Evolutionary conservation across 352 stramenopile species (phyloP).

Genomic region (Pythium guiyangense): DNA sequence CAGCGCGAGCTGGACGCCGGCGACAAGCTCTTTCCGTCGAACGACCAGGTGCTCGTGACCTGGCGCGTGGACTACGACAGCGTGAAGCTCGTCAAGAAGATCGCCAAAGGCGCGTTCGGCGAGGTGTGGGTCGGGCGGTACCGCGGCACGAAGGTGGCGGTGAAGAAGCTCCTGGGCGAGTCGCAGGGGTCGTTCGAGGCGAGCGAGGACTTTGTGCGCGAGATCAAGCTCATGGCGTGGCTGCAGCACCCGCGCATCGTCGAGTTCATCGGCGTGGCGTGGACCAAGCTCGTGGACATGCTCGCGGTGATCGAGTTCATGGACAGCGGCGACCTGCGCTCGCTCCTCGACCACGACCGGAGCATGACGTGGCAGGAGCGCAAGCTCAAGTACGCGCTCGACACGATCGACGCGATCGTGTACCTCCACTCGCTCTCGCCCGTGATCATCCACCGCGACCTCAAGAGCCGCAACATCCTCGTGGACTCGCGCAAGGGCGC

Average conservation of each 20-base stretch:
- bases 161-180: slow-evolving; percentile 50
- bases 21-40: slow-evolving; percentile 63
- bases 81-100: slow-evolving; percentile 53
- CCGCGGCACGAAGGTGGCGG: slow-evolving; percentile 44
- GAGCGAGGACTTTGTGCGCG: slow-evolving; percentile 59
- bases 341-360: slow-evolving; percentile 34
- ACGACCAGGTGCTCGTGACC: slow-evolving; percentile 65
- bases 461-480: slow-evolving; percentile 75
- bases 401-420: slow-evolving; percentile 59
- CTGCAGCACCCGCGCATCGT: slow-evolving; percentile 65
- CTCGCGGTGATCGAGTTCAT: slow-evolving; percentile 67
- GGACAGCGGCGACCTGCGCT: slow-evolving; percentile 57
- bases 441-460: slow-evolving; percentile 77
- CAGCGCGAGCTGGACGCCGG: slow-evolving; percentile 51
- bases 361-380: slow-evolving; percentile 24
- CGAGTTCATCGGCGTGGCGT: slow-evolving; percentile 64
- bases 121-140: slow-evolving; percentile 76
- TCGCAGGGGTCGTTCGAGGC: slow-evolving; percentile 35
- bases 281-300: slow-evolving; percentile 66
- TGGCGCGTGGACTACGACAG: slow-evolving; percentile 69
- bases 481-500: slow-evolving; percentile 54
- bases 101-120: slow-evolving; percentile 65
- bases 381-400: slow-evolving; percentile 50
- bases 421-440: slow-evolving; percentile 71
- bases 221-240: slow-evolving; percentile 73